Base-by-base conservation (phyloP, 192 early-diverging fungal genomes). In the Mycoemilia scoparia region DNA sequence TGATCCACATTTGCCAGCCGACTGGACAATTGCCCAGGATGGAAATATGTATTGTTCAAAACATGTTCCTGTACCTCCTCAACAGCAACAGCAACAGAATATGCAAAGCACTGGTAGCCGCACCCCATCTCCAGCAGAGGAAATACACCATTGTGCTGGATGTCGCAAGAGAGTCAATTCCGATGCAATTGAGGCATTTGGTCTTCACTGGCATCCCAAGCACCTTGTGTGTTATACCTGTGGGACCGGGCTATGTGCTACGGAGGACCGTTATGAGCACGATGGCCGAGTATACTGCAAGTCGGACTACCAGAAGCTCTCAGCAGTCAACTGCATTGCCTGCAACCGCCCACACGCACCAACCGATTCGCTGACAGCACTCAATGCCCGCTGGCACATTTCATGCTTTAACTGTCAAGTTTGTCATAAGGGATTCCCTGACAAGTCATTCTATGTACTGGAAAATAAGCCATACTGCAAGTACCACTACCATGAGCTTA, bases 401-500 rank as follows among this genome's bases (percentile, higher is more conserved):
- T 43, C 57, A 24, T 73, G 75, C 46, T 64, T 75, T 36, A 57
- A 66, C 34, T 78, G 72, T 46, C 56, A 73, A 24, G 58, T 67
- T 26, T 85, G 82, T 50, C 57, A 69, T 20, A 61, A 72, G 40
- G 56, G 69, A 17, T 76, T 88, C 22, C 66, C 61, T 13, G 58
- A 66, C 48, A 60, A 64, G 40, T 60, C 56, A 32, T 92, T 92
- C 44, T 92, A 87, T 49, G 88, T 92, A n/a, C 73, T 73, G 49
- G 75, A 82, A 1, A 69, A 81, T 50, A 60, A 64, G 22, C 88
- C 85, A 31, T 82, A 83, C 51, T 89, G 86, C 54, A 59, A 69
- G 34, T 66, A 77, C 19, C 82, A 87, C 60, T 92, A 86, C 45
- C 85, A 92, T 39, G 69, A 76, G 64, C 55, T 76, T 36, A 87